Conservation (phyloP, 2,329 filamentous ascomycete species). For the Chlorencoelia australis region DNA sequence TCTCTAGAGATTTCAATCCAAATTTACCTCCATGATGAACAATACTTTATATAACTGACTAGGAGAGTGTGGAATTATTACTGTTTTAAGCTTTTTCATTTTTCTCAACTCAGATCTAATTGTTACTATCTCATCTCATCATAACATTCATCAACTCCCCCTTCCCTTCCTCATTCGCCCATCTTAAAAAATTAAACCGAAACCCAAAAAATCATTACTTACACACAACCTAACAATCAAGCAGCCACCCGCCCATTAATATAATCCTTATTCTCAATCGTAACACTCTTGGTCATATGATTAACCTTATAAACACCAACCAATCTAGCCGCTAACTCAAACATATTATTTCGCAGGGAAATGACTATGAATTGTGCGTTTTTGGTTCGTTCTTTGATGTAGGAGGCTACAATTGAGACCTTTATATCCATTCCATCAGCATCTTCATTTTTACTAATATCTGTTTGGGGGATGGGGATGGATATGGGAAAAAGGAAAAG, state of each 20-base stretch:
- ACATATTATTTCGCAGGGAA: slow-evolving; percentile 98
- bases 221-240: no score
- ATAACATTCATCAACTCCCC: slow-evolving; percentile 3
- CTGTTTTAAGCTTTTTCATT: no score
- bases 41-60: no score
- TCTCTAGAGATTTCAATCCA: no score
- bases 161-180: slow-evolving; percentile 4
- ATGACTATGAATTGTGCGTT: slow-evolving; percentile 99
- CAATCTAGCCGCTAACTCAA: slow-evolving; percentile 88
- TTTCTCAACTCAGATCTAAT: no score
- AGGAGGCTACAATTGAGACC: slow-evolving; percentile 96
- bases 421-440: not conserved
- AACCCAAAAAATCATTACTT: no score
- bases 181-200: no score
- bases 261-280: slow-evolving; percentile 80
- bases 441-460: slow-evolving; percentile 29
- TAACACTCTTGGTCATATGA: slow-evolving; percentile 93
- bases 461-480: slow-evolving; percentile 5
- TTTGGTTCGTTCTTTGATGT: slow-evolving; percentile 98
- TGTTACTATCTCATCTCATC: no score
- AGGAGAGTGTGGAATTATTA: no score
- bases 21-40: no score
- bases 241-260: slow-evolving; percentile 22
- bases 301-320: slow-evolving; percentile 99
- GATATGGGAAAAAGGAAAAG: not conserved